Base-by-base conservation (phyloP, 805 yeast species). In the Yarrowia sp. region DNA sequence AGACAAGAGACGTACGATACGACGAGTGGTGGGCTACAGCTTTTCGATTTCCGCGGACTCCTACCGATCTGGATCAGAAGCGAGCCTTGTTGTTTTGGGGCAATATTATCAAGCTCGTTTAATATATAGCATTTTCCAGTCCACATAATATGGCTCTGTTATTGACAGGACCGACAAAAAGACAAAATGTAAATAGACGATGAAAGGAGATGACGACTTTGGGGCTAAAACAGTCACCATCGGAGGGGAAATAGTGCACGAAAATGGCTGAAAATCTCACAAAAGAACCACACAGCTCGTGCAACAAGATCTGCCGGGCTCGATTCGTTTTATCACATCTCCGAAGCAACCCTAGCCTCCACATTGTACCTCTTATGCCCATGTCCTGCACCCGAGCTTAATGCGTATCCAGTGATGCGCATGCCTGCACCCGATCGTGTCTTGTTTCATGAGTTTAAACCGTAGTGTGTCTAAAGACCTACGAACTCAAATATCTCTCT, bases 401-500 rank as follows among this genome's bases (percentile, higher is more conserved):
- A 28, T 26, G 6, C 21, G 33, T 48, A 48, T 48, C 17, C 26
- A 30, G 19, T 30, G 54, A 19, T 19, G 12, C 19, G 54, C 36
- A 48, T 30, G 26, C 54, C 30, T 48, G 54, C 54, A 30, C 38
- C 54, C 54, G 54, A 48, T 48, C 54, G 54, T 48, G 54, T 48
- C 54, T 44, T 33, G 38, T 12, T 17, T 38, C 30, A 26, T 30
- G 54, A 28, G 51, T 19, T 17, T n/a, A 44, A n/a, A 44, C 49
- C 24, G 30, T 4, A 26, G 8, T 5, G 30, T 44, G 51, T 44
- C 33, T 17, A 22, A 46, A 46, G 28, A 40, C 24, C 41, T 8
- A 12, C 44, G 9, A 46, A 46, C 35, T 4, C 52, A 24, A 46
- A 24, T 4, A 6, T 9, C 26, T 16, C 16, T 24, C 48, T 5